A percentile compares a stretch with the other conserved stretches of the same genome.
phyloP scores from a whole-genome alignment of 2,329 filamentous ascomycete species.

The Pseudogymnoascus sp. region DNA sequence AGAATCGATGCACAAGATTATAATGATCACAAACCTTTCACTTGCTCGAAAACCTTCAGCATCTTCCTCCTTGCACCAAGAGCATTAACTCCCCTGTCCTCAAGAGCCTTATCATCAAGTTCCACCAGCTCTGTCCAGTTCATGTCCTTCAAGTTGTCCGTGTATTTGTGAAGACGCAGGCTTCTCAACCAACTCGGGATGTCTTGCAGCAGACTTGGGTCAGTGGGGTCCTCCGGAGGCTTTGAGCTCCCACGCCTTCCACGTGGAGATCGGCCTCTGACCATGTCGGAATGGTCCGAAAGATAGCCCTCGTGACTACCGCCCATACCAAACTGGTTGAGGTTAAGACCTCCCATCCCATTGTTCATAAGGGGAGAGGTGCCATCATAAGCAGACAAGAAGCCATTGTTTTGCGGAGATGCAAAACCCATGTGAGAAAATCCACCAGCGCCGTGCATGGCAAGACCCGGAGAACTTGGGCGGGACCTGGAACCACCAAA shows the following conservation, averaged over 20 bases:
- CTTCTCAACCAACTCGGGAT: constrained; percentile 95
- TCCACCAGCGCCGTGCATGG: constrained; percentile 56
- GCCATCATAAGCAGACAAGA: constrained; percentile 79
- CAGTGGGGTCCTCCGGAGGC: constrained; percentile 94
- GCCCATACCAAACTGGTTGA: constrained; percentile 62
- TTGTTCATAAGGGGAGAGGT: constrained; percentile 61
- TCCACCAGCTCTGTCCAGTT: constrained; percentile 91
- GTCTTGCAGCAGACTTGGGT: constrained; percentile 80
- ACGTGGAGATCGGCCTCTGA: constrained; percentile 81
- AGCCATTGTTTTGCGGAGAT: constrained; percentile 90
- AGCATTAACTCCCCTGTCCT: constrained; percentile 89
- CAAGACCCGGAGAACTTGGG: constrained; percentile 64
- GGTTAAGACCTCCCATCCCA: constrained; percentile 60
- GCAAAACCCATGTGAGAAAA: constrained; percentile 64
- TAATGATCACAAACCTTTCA: constrained; percentile 51
- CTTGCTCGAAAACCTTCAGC: constrained; percentile 98
- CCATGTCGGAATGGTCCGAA: constrained; percentile 88
- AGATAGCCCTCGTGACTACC: constrained; percentile 71
- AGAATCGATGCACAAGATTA: background rate
- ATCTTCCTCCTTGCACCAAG: constrained; percentile 93
- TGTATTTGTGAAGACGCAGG: constrained; percentile 95
- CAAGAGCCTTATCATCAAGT: constrained; percentile 84
- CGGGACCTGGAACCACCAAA: constrained; percentile 82
- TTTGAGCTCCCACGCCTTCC: constrained; percentile 91
- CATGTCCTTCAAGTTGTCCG: constrained; percentile 93